These are phyloP conservation scores for Euphrasia confusa DNA, from an alignment of 257 asterid genomes.

Conservation along the genomic window DNA sequence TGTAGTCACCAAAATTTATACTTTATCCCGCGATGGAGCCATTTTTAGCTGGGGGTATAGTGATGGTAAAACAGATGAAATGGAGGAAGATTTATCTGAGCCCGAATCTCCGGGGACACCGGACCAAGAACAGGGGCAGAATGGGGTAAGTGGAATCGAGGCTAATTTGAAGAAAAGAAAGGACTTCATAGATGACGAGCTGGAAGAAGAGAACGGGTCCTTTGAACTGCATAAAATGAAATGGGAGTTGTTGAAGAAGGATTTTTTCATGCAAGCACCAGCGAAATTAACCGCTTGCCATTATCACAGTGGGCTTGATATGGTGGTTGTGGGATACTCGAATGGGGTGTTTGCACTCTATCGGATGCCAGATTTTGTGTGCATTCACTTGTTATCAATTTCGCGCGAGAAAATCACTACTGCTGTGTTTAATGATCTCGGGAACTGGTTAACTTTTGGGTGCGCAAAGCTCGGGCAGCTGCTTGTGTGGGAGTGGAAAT, in stretches of 20 bases:
- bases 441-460: constrained; percentile 93
- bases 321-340: constrained; percentile 90
- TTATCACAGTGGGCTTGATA: constrained; percentile 81
- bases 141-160: constrained; percentile 31
- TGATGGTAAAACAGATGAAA: constrained; percentile 32
- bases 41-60: constrained; percentile 60
- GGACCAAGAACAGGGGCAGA: constrained; percentile 37
- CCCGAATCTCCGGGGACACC: constrained; percentile 90
- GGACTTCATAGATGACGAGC: constrained; percentile 30
- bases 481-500: constrained; percentile 99
- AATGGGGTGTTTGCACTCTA: constrained; percentile 92
- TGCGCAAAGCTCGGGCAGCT: constrained; percentile 96
- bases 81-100: constrained; percentile 41
- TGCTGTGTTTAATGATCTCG: constrained; percentile 74
- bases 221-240: constrained; percentile 45
- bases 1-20: constrained; percentile 47
- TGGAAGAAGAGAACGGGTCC: constrained; percentile 35
- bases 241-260: constrained; percentile 77
- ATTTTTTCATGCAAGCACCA: constrained; percentile 77
- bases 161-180: constrained; percentile 48
- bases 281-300: constrained; percentile 73
- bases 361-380: constrained; percentile 92
- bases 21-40: constrained; percentile 87
- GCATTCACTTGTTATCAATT: constrained; percentile 76
- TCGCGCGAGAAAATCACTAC: constrained; percentile 85